A percentile compares a stretch with the other conserved stretches of the same genome.
Evolutionary conservation across 768 basidiomycete species (phyloP).

Genomic region (Boletus edulis): DNA sequence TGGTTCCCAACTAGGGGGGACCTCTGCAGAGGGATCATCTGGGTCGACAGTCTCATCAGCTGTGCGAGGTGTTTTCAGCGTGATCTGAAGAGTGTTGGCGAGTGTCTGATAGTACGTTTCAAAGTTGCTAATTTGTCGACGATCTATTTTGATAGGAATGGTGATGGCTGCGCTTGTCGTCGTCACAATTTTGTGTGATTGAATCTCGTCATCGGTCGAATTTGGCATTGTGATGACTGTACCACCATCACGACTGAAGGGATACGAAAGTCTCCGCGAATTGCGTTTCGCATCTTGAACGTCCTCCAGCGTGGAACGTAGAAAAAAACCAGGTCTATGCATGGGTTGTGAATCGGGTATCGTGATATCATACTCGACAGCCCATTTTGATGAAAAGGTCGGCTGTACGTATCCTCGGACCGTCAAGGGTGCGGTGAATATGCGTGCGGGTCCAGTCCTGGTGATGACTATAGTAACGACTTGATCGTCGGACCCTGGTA

Average conservation of each 20-base stretch:
- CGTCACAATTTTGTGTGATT: not conserved
- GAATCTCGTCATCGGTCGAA: conserved; percentile 4
- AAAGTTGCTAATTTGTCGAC: conserved; percentile 3
- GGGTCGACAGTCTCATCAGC: not conserved
- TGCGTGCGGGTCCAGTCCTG: conserved; percentile 13
- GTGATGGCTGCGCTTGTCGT: conserved; percentile 6
- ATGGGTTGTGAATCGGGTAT: not conserved
- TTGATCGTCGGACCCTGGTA: not conserved
- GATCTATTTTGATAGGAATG: conserved; percentile 4
- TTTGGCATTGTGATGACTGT: conserved; percentile 3
- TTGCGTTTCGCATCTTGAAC: not conserved
- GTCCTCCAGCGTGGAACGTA: not conserved
- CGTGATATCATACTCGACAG: not conserved
- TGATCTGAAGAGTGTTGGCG: conserved; percentile 2
- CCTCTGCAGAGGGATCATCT: not conserved
- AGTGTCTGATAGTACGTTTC: conserved; percentile 14
- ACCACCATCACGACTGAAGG: accelerated
- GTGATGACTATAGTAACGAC: conserved; percentile 1
- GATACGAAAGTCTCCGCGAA: too few relatives aligned
- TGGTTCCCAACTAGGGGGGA: not conserved
- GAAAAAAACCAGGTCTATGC: not conserved
- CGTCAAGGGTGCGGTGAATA: not conserved
- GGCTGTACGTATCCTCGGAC: not conserved
- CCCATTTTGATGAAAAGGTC: conserved; percentile 4
- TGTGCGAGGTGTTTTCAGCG: not conserved